These are phyloP conservation scores for Sporothrix dimorphospora DNA, from an alignment of 2,329 filamentous ascomycete genomes.

Conservation along the genomic window DNA sequence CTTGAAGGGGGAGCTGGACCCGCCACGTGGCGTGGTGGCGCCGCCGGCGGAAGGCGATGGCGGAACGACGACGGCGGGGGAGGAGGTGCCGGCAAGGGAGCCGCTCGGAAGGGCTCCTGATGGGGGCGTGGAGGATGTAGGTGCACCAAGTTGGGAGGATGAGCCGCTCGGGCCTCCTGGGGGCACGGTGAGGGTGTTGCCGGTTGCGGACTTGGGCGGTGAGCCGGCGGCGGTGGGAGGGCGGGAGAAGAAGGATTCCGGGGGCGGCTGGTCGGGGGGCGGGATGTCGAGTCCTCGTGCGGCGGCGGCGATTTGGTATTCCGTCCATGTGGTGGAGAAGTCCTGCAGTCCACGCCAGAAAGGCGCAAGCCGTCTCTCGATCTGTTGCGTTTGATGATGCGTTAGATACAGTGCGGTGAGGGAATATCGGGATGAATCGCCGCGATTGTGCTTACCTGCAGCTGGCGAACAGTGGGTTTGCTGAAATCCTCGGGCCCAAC, in stretches of 20 bases:
- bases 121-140: not conserved
- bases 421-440: not conserved
- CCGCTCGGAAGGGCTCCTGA: slow-evolving; percentile 20
- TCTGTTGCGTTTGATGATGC: slow-evolving; percentile 54
- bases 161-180: not conserved
- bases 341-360: slow-evolving; percentile 96
- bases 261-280: slow-evolving; percentile 77
- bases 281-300: slow-evolving; percentile 84
- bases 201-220: slow-evolving; percentile 39
- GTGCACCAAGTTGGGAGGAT: not conserved
- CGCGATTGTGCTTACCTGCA: slow-evolving; percentile 66
- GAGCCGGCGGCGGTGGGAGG: slow-evolving; percentile 46
- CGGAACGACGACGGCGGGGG: slow-evolving; percentile 75
- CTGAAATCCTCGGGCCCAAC: slow-evolving; percentile 91
- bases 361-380: slow-evolving; percentile 87
- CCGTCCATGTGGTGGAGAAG: slow-evolving; percentile 85
- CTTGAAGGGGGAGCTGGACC: slow-evolving; percentile 68
- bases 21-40: slow-evolving; percentile 46
- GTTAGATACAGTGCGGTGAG: slow-evolving; percentile 28
- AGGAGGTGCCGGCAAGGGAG: slow-evolving; percentile 69
- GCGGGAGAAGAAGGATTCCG: slow-evolving; percentile 62
- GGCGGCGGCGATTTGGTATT: slow-evolving; percentile 91
- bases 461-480: slow-evolving; percentile 82
- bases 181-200: slow-evolving; percentile 68
- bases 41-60: slow-evolving; percentile 56